Evolutionary conservation across 345 rosid species (phyloP).

Genomic region (Limnanthes douglasii): DNA sequence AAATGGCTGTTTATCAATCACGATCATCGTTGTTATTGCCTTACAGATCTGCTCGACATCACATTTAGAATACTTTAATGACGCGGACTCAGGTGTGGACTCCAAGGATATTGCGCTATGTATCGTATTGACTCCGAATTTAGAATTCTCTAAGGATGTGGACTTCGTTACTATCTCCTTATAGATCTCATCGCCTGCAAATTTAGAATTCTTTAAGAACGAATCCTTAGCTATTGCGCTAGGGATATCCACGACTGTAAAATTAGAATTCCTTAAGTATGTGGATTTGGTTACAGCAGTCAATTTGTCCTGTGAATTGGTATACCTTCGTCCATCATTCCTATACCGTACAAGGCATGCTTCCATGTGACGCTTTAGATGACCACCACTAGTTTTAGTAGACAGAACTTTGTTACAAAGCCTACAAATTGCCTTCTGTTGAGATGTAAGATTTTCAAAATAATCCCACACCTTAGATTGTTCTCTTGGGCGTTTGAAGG

Average conservation of each 20-base stretch:
- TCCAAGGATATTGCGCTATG: too few species aligned
- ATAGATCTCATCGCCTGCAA: too few species aligned
- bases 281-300: conserved; percentile 6
- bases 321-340: background rate
- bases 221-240: too few species aligned
- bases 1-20: conserved; percentile 12
- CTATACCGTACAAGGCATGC: conserved; percentile 10
- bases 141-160: too few species aligned
- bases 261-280: too few species aligned
- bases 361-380: conserved; percentile 13
- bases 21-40: conserved; percentile 13
- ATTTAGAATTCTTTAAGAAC: conserved; percentile 2
- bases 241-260: too few species aligned
- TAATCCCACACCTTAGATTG: conserved; percentile 13
- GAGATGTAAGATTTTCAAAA: conserved; percentile 13
- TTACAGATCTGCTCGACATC: conserved; percentile 10
- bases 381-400: conserved; percentile 12
- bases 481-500: conserved; percentile 6
- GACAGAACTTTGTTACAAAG: conserved; percentile 11
- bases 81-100: too few species aligned
- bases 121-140: too few species aligned
- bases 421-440: conserved; percentile 12
- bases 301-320: conserved; percentile 8
- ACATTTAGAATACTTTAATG: conserved; percentile 1
- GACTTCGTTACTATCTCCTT: too few species aligned